These are phyloP conservation scores for Staphylotrichum longicolle DNA, from an alignment of 495 filamentous ascomycete genomes.

Conservation along the genomic window DNA sequence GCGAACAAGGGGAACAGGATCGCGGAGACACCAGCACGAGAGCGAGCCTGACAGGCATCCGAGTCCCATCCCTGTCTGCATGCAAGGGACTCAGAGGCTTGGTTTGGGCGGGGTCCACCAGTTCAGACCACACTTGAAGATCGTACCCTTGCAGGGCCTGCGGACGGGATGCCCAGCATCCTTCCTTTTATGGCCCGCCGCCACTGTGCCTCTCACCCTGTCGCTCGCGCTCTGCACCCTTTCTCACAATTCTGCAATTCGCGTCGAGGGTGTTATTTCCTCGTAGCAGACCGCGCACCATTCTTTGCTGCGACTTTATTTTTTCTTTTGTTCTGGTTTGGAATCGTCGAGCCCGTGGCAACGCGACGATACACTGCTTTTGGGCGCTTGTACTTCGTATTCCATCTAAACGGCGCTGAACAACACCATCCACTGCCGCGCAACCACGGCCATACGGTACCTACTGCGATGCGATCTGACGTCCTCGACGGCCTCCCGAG, in stretches of 20 bases:
- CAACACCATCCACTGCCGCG: neutral
- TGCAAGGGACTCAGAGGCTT: neutral
- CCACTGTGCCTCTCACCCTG: slow-evolving; percentile 9
- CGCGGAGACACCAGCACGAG: neutral
- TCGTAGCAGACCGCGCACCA: neutral
- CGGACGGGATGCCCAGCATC: neutral
- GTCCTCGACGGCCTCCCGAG: slow-evolving; percentile 43
- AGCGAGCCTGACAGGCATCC: neutral
- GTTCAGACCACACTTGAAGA: slow-evolving; percentile 1
- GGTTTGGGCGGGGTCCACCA: slow-evolving; percentile 1
- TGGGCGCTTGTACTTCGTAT: neutral
- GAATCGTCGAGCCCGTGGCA: neutral
- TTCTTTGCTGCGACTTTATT: neutral
- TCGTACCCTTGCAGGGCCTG: neutral
- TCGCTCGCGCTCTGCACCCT: slow-evolving; percentile 1
- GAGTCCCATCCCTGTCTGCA: neutral
- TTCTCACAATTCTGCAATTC: neutral
- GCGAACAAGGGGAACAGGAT: neutral
- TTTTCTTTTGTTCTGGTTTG: neutral
- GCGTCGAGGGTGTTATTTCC: neutral
- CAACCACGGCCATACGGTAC: slow-evolving; percentile 22
- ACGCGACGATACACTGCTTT: slow-evolving; percentile 8
- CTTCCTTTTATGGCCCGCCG: slow-evolving; percentile 2
- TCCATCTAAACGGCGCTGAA: too few species aligned
- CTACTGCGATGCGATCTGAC: slow-evolving; percentile 21